Evolutionary conservation across 2,329 filamentous ascomycete species (phyloP), one percentile per base, ranked within the genome.

Genomic region (Chaetomium sp.): DNA sequence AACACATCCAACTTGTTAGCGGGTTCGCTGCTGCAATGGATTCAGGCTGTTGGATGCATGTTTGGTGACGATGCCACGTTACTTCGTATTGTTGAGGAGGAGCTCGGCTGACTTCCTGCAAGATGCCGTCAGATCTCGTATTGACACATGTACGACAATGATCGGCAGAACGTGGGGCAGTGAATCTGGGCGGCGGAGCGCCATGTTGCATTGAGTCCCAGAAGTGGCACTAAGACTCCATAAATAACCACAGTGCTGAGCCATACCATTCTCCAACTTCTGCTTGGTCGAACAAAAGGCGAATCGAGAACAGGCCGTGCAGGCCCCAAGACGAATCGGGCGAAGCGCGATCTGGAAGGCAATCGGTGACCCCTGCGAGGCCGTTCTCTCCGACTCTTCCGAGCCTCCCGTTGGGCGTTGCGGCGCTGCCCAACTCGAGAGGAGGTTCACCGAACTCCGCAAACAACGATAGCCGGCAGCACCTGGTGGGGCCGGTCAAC

Each of bases 121-220:
- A 4, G 7, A 58, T 61, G 58, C 54, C 27, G 25, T 23, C 23
- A 29, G 42, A 65, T 27, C 63, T 65, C 63, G 63, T 65, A 65
- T 65, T 61, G 12, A 51, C 31, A 23, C 10, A 57, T 38, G 57
- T 60, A 42, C 62, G 29, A 60, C 38, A 10, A 29, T 54, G 62
- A 60, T 64, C 62, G 51, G 57, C 57, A 64, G 19, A 60, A 19
- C 53, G 16, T 42, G 53, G 45, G 60, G 42, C 54, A 4, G 42
- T 42, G 53, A 23, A 21, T 23, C 31, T 19, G 53, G 16, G 16
- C 5, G 38, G 38, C 16, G 38, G 38, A n/a, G 23, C n/a, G 23
- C 29, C 7, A 38, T 19, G 50, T 57, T 49, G 27, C 60, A 56
- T 51, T 5, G 35, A 19, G 12, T 21, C 27, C 12, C 21, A 54